Evolutionary conservation across 345 rosid species (phyloP).

Genomic region (Cardamine occulta): DNA sequence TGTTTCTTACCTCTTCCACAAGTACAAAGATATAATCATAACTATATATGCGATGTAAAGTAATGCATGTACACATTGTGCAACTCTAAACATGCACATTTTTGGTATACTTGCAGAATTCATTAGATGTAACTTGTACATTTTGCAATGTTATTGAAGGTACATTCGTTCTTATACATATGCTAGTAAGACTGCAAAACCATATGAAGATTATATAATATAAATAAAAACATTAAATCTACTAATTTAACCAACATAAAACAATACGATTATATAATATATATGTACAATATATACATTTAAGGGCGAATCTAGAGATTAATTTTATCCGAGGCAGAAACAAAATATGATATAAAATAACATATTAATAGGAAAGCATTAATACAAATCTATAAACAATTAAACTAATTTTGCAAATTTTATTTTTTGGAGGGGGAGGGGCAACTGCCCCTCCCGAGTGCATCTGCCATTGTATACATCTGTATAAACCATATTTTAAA

Average conservation of each 20-base stretch:
- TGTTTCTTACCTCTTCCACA: constrained; percentile 23
- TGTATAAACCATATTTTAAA: neutral
- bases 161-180: neutral
- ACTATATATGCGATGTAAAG: constrained; percentile 12
- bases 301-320: no score
- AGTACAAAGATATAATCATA: constrained; percentile 27
- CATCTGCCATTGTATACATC: neutral
- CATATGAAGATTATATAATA: neutral
- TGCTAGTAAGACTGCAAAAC: neutral
- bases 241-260: neutral
- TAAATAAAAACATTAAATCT: neutral
- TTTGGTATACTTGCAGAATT: constrained; percentile 5
- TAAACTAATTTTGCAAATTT: no score
- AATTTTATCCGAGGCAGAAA: no score
- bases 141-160: neutral
- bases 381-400: no score
- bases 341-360: no score
- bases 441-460: no score
- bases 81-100: constrained; percentile 1
- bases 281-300: neutral
- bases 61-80: neutral
- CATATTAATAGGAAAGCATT: no score
- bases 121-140: neutral
- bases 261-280: neutral
- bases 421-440: no score